Conservation (phyloP, 768 basidiomycete species). For the Mrakia blollopis region DNA sequence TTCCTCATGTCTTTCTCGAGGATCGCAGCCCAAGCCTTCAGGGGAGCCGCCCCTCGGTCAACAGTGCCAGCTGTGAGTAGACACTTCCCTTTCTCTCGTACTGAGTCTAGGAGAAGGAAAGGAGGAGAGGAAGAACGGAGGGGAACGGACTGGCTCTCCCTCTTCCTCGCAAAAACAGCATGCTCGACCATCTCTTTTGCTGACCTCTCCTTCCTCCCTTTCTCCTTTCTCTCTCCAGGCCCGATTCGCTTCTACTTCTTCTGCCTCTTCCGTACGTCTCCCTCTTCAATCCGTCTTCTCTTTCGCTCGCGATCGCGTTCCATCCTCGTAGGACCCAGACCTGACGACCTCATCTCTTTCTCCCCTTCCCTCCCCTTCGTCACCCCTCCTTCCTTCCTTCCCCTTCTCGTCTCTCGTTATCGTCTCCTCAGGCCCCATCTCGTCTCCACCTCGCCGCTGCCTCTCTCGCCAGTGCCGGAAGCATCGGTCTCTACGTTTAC, state of each 20-base stretch:
- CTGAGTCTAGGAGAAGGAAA: background rate
- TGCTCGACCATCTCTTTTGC: background rate
- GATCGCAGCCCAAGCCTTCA: constrained; percentile 29
- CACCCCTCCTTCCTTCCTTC: background rate
- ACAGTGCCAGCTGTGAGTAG: constrained; percentile 13
- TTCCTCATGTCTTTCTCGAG: constrained; percentile 30
- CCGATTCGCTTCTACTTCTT: constrained; percentile 26
- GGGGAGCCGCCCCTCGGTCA: constrained; percentile 19
- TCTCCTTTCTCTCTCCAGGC: constrained; percentile 3
- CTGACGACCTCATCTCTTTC: background rate
- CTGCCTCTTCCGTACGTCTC: constrained; percentile 24
- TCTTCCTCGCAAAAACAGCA: background rate
- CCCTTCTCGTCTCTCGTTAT: background rate
- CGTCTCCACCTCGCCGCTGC: constrained; percentile 56
- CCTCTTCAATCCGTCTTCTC: background rate
- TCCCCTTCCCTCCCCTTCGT: background rate
- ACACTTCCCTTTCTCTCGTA: background rate
- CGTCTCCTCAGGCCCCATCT: constrained; percentile 24
- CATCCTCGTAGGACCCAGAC: no score
- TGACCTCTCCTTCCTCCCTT: background rate
- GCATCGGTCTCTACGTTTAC: constrained; percentile 94
- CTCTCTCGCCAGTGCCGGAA: constrained; percentile 72
- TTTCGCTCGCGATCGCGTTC: background rate
- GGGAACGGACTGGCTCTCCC: background rate
- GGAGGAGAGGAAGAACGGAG: background rate